Evolutionary conservation across 2,329 filamentous ascomycete genomes (phyloP), one percentile per base, ranked within the genome.

Genomic region (Aspergillus candidus): DNA sequence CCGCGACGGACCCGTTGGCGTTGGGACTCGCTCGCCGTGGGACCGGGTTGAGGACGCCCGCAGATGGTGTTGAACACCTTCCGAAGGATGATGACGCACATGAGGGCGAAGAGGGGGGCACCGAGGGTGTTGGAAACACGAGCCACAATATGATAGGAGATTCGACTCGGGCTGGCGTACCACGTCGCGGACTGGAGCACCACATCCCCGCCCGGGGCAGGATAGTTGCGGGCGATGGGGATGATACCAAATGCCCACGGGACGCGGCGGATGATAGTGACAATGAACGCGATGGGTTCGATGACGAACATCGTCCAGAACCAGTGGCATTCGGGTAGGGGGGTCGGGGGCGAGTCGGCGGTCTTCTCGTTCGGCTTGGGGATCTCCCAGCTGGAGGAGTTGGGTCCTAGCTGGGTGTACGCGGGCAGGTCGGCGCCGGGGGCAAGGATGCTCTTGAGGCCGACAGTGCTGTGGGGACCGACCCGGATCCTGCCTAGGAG

Each of bases 361-460:
- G 11, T 73, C 71, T 58, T 76, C 74, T 5, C 62, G 57, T 51
- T 78, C 73, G 47, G 75, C 22, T 27, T 73, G 15, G 68, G 56
- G 17, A 72, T 59, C 52, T 80, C 77, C 74, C 76, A 78, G 53
- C 74, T 78, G 0, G 76, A 79, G 1, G 76, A 78, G 57, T 78
- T 79, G 6, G 74, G 69, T 1, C 77, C 77, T 18, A 80, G 72
- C 58, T 73, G 79, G 3, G 71, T 71, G 45, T 72, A 64, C 4
- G 71, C 66, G 0, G 75, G 74, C 1, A 80, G 51, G 5, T 49
- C 58, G 0, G 75, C 69, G 1, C 77, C 77, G 1, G 77, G 69
- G 0, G 76, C 73, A 3, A 80, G 58, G 35, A 76, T 69, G 1
- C 75, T 73, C 3, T 70, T 65, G 3, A 72, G 51, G 5, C 77